These are phyloP conservation scores for Fusarium sp. DNA, from an alignment of 2,329 filamentous ascomycete genomes.

Conservation along the genomic window DNA sequence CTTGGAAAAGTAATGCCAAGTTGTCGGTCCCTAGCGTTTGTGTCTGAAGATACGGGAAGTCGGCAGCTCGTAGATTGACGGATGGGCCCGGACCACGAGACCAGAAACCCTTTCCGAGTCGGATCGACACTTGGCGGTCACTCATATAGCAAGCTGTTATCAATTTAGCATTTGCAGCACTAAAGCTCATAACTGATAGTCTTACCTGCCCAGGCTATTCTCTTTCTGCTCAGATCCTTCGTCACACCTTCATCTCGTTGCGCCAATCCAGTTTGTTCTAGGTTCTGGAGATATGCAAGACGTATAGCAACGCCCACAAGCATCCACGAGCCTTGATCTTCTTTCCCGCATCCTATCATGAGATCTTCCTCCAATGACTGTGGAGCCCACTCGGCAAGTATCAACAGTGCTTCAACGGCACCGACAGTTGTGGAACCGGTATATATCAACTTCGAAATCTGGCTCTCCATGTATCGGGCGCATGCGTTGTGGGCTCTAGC, in stretches of 20 bases:
- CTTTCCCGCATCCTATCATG: slow-evolving; percentile 76
- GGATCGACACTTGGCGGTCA: slow-evolving; percentile 76
- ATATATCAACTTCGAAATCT: slow-evolving; percentile 75
- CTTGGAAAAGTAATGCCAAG: slow-evolving; percentile 76
- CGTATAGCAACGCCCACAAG: slow-evolving; percentile 77
- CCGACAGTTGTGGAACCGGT: slow-evolving; percentile 76
- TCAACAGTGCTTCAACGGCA: slow-evolving; percentile 75
- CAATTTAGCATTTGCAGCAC: neutral
- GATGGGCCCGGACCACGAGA: slow-evolving; percentile 76
- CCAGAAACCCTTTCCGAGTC: slow-evolving; percentile 80
- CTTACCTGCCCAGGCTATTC: slow-evolving; percentile 74
- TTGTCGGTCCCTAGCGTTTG: slow-evolving; percentile 71
- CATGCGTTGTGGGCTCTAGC: slow-evolving; percentile 73
- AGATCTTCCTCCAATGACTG: slow-evolving; percentile 72
- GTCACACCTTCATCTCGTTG: slow-evolving; percentile 70
- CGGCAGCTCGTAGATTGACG: slow-evolving; percentile 71
- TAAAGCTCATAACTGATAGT: accelerated
- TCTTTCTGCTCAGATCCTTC: slow-evolving; percentile 69
- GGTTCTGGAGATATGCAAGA: slow-evolving; percentile 75
- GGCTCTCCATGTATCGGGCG: slow-evolving; percentile 75
- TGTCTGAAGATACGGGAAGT: slow-evolving; percentile 75
- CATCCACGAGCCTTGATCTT: slow-evolving; percentile 82
- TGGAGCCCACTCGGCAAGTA: slow-evolving; percentile 80
- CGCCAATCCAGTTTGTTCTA: slow-evolving; percentile 76
- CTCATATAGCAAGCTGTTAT: slow-evolving; percentile 70